Conservation (phyloP, 2,329 filamentous ascomycete genomes). For the Diplodia sapinea region DNA sequence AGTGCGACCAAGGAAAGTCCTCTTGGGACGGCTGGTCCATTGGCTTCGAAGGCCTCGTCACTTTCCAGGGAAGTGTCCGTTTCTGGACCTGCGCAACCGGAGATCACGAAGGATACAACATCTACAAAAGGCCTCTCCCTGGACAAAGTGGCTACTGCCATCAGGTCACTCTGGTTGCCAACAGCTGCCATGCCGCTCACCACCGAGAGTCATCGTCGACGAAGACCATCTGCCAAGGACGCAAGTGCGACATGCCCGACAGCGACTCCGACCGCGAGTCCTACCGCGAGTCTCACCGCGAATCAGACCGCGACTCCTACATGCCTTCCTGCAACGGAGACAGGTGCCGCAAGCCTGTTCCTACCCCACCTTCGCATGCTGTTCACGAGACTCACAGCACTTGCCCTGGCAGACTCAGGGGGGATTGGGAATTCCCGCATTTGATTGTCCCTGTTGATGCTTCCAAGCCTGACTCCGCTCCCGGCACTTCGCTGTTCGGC, state of each 20-base stretch:
- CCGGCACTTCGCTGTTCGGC: constrained; percentile 50
- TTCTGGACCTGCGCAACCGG: constrained; percentile 22
- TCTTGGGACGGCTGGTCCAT: neutral
- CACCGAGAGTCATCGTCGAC: too few species aligned
- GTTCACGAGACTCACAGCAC: too few species aligned
- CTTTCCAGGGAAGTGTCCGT: neutral
- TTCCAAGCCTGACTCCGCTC: constrained; percentile 46
- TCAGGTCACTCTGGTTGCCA: constrained; percentile 1
- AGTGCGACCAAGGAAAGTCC: constrained; percentile 13
- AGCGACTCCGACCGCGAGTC: too few species aligned
- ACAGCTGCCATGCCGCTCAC: neutral
- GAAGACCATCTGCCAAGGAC: too few species aligned
- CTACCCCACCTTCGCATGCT: too few species aligned
- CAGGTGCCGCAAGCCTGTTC: too few species aligned
- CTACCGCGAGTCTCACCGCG: too few species aligned
- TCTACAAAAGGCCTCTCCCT: constrained; percentile 2
- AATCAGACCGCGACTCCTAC: too few species aligned
- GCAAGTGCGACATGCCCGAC: too few species aligned
- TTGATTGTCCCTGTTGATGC: constrained; percentile 48
- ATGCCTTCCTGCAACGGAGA: too few species aligned
- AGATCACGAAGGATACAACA: constrained; percentile 19
- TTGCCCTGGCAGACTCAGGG: constrained; percentile 16
- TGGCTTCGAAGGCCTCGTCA: constrained; percentile 17
- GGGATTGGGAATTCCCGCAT: constrained; percentile 41
- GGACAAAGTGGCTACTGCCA: neutral